Evolutionary conservation across 176 grass and related monocot genomes (phyloP).

Genomic region (barley (Hordeum vulgare)): DNA sequence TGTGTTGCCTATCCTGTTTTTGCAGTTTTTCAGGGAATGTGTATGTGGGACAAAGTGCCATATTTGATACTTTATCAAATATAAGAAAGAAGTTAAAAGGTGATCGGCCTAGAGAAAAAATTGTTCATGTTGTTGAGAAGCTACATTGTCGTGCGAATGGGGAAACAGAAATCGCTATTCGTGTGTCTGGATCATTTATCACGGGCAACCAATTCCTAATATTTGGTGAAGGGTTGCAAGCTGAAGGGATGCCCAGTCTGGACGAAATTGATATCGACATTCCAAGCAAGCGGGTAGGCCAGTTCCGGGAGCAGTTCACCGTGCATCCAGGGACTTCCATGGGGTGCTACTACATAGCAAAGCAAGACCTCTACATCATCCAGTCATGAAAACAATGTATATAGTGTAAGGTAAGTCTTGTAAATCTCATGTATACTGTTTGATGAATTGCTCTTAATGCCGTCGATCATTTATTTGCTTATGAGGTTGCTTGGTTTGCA

Average conservation of each 20-base stretch:
- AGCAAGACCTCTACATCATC: slow-evolving; percentile 79
- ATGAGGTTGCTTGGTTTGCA: not conserved
- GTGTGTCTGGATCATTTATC: slow-evolving; percentile 75
- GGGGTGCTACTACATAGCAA: slow-evolving; percentile 58
- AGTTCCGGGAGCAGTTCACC: slow-evolving; percentile 76
- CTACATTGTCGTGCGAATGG: slow-evolving; percentile 56
- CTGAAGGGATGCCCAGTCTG: slow-evolving; percentile 75
- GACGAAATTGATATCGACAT: slow-evolving; percentile 66
- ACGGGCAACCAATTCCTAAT: slow-evolving; percentile 78
- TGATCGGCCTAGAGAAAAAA: slow-evolving; percentile 62
- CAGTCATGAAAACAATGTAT: slow-evolving; percentile 25
- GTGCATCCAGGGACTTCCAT: slow-evolving; percentile 61
- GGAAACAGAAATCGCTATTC: slow-evolving; percentile 58
- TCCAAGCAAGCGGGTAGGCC: slow-evolving; percentile 56
- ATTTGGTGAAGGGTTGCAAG: slow-evolving; percentile 73
- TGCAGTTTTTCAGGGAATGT: slow-evolving; percentile 65
- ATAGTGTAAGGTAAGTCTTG: slow-evolving; percentile 5
- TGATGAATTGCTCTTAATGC: not conserved
- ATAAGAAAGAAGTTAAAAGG: slow-evolving; percentile 82
- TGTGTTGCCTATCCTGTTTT: slow-evolving; percentile 22
- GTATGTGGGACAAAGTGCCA: slow-evolving; percentile 53
- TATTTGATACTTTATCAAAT: slow-evolving; percentile 64
- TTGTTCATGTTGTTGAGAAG: slow-evolving; percentile 93
- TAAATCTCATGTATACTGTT: not conserved
- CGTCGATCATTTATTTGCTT: not conserved